These are phyloP conservation scores for Trifolium subterraneum DNA, from an alignment of 306 rosid genomes.

Conservation along the genomic window DNA sequence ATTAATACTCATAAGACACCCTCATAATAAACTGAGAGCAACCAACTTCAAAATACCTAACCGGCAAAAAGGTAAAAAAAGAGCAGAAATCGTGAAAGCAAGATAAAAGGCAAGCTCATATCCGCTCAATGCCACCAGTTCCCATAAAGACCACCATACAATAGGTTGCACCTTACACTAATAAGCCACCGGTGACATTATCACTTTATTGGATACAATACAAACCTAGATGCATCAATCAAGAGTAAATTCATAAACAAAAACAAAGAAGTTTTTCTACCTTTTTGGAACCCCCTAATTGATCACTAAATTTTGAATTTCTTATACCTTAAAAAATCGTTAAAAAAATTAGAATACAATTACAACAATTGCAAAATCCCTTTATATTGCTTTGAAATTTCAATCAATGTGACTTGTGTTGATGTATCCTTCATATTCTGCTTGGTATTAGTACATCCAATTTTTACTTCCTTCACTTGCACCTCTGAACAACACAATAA, in stretches of 20 bases:
- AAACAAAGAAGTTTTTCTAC: not conserved
- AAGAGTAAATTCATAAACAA: not conserved
- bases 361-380: slow-evolving; percentile 33
- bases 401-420: slow-evolving; percentile 34
- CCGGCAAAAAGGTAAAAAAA: no score
- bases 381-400: slow-evolving; percentile 29
- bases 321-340: not conserved
- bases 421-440: slow-evolving; percentile 41
- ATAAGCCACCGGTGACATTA: not conserved
- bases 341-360: slow-evolving; percentile 27
- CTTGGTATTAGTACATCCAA: slow-evolving; percentile 36
- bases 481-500: slow-evolving; percentile 30
- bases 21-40: no score
- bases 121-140: no score
- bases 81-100: no score
- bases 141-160: no score
- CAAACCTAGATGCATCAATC: not conserved
- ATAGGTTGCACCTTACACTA: no score
- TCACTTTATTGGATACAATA: not conserved
- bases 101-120: no score
- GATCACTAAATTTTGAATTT: not conserved
- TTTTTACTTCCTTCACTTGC: slow-evolving; percentile 41
- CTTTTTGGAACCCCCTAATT: not conserved
- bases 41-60: no score
- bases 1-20: no score